Evolutionary conservation across 73 alveolate genomes (phyloP).

Genomic region (Strombidium stylifer): DNA sequence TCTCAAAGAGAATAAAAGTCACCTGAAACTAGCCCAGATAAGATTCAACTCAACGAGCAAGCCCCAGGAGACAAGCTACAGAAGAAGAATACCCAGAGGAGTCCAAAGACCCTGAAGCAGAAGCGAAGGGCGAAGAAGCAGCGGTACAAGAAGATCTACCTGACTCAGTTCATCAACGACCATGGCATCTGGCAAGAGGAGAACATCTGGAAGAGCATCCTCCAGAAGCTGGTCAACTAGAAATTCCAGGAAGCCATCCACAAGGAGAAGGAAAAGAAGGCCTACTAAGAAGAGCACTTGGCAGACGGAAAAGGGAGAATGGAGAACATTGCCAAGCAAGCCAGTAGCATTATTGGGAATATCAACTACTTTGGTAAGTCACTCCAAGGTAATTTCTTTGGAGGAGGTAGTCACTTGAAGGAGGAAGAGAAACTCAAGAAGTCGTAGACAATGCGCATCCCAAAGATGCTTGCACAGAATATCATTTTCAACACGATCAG

Average conservation of each 20-base stretch:
- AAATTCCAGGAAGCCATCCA: constrained; percentile 44
- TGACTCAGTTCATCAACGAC: constrained; percentile 31
- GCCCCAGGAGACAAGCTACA: too few relatives aligned
- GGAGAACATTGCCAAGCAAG: background rate
- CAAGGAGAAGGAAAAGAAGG: too few relatives aligned
- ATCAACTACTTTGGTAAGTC: too few relatives aligned
- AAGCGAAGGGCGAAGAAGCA: too few relatives aligned
- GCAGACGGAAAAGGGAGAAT: background rate
- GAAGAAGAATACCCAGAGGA: too few relatives aligned
- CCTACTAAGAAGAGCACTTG: background rate
- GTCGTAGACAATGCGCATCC: background rate
- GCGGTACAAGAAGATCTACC: constrained; percentile 25
- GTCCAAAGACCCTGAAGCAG: too few relatives aligned
- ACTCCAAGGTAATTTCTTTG: too few relatives aligned
- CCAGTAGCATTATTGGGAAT: too few relatives aligned
- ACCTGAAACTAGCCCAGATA: too few relatives aligned
- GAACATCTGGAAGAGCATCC: constrained; percentile 37
- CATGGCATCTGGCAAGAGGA: constrained; percentile 58
- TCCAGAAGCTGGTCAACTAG: constrained; percentile 34
- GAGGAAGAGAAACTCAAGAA: background rate
- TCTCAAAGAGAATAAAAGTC: too few relatives aligned
- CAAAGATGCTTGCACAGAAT: constrained; percentile 17
- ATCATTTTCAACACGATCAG: constrained; percentile 33
- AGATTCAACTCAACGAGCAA: too few relatives aligned
- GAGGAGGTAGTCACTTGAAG: too few relatives aligned